These are phyloP conservation scores for Psidium friedrichsthalianum DNA, from an alignment of 345 rosid species.

Conservation along the genomic window DNA sequence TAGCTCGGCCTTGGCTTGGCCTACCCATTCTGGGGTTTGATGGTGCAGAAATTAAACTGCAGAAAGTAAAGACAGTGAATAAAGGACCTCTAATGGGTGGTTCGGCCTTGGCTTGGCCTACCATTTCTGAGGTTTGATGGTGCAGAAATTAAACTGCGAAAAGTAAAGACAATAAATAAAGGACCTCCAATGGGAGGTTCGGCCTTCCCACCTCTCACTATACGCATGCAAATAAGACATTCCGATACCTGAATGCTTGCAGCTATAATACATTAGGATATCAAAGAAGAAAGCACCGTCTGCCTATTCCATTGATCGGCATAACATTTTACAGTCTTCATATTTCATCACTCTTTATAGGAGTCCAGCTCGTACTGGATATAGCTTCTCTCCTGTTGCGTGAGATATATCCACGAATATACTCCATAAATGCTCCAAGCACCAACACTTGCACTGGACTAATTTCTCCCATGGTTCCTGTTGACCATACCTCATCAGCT, in stretches of 20 bases:
- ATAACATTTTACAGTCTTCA: conserved; percentile 8
- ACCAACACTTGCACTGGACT: conserved; percentile 70
- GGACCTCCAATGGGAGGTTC: too few relatives aligned
- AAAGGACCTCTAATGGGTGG: too few relatives aligned
- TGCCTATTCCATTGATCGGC: neutral
- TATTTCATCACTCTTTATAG: conserved; percentile 44
- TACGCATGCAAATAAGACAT: neutral
- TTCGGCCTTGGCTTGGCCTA: too few relatives aligned
- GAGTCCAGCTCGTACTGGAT: conserved; percentile 39
- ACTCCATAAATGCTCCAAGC: conserved; percentile 58
- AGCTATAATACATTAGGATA: neutral
- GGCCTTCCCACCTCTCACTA: neutral
- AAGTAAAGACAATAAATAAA: too few relatives aligned
- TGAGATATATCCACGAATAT: conserved; percentile 48
- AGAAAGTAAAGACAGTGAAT: too few relatives aligned
- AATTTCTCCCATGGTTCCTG: conserved; percentile 92
- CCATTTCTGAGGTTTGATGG: too few relatives aligned
- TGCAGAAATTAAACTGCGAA: too few relatives aligned
- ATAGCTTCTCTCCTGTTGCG: conserved; percentile 33
- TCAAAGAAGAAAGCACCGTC: neutral
- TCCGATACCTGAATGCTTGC: neutral
- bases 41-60: too few relatives aligned
- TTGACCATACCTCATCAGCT: conserved; percentile 94
- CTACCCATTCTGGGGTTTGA: too few relatives aligned
- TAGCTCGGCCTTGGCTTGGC: too few relatives aligned